A percentile compares a stretch with the other conserved stretches of the same genome.
phyloP scores from a whole-genome alignment of 148 eudicot genomes.

The Simmondsia chinensis region DNA sequence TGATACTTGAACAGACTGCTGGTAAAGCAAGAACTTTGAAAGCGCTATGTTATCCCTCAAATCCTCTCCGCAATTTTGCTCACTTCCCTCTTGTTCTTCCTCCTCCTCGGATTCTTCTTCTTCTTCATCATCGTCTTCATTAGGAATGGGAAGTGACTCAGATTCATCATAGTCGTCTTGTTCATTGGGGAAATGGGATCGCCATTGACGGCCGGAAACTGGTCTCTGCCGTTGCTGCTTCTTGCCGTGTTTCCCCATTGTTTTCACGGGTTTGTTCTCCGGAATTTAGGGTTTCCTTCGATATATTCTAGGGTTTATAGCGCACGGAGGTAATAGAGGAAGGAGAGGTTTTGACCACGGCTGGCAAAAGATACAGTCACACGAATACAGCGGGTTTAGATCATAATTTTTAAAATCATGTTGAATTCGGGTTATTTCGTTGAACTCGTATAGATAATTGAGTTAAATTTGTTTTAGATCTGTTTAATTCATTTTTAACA shows the following conservation, averaged over 20 bases:
- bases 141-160: constrained; percentile 17
- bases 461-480: too few relatives aligned
- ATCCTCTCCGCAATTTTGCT: constrained; percentile 2
- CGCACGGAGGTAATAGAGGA: too few relatives aligned
- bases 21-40: constrained; percentile 84
- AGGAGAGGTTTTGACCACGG: too few relatives aligned
- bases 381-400: too few relatives aligned
- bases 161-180: constrained; percentile 13
- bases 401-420: too few relatives aligned
- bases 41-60: constrained; percentile 21
- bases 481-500: too few relatives aligned
- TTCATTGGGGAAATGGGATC: constrained; percentile 27
- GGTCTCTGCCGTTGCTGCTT: constrained; percentile 43
- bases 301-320: neutral
- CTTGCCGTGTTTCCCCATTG: constrained; percentile 82
- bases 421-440: too few relatives aligned
- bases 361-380: too few relatives aligned
- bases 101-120: constrained; percentile 17
- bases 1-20: constrained; percentile 92
- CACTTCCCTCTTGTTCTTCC: constrained; percentile 6
- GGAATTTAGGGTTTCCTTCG: constrained; percentile 3
- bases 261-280: neutral
- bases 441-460: too few relatives aligned
- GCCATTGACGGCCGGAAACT: constrained; percentile 27
- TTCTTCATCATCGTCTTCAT: constrained; percentile 22